Evolutionary conservation across 2,329 filamentous ascomycete species (phyloP).

Genomic region (Fusarium penzigii): DNA sequence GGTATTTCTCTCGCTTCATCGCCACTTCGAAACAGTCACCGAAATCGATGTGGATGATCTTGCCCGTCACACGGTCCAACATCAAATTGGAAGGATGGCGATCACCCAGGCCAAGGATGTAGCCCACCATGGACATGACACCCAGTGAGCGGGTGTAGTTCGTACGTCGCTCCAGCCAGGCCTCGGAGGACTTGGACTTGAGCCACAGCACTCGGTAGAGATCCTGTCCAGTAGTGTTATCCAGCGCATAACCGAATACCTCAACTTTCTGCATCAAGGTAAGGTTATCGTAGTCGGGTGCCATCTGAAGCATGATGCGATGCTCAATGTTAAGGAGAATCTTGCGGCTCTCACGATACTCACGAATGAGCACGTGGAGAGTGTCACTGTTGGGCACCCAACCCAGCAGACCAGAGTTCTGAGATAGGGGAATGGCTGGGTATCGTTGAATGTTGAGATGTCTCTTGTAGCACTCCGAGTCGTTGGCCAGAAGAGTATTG

Average conservation of each 20-base stretch:
- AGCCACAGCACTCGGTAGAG: slow-evolving; percentile 97
- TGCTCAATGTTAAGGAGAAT: slow-evolving; percentile 99
- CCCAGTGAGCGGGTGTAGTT: slow-evolving; percentile 97
- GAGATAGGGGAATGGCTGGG: slow-evolving; percentile 93
- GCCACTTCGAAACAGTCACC: slow-evolving; percentile 99
- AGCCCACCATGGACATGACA: slow-evolving; percentile 99
- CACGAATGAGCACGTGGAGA: slow-evolving; percentile 91
- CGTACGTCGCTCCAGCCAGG: slow-evolving; percentile 96
- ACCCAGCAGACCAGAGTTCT: slow-evolving; percentile 90
- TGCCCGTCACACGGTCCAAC: slow-evolving; percentile 93
- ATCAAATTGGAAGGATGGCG: slow-evolving; percentile 97
- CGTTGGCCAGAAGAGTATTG: slow-evolving; percentile 91
- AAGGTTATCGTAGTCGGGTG: slow-evolving; percentile 96
- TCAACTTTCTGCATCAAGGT: slow-evolving; percentile 99
- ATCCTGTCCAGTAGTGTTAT: slow-evolving; percentile 98
- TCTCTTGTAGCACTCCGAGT: slow-evolving; percentile 95
- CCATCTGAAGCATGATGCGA: slow-evolving; percentile 99
- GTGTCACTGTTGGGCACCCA: slow-evolving; percentile 99
- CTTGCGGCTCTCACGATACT: slow-evolving; percentile 95
- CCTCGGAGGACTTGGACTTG: slow-evolving; percentile 97
- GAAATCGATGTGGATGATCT: slow-evolving; percentile 98
- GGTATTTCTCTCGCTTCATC: slow-evolving; percentile 99
- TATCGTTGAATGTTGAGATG: slow-evolving; percentile 96
- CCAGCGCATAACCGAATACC: slow-evolving; percentile 97
- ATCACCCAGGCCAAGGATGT: slow-evolving; percentile 95